phyloP scores from a whole-genome alignment of 73 alveolate genomes.

The Symbiodinium pilosum region DNA sequence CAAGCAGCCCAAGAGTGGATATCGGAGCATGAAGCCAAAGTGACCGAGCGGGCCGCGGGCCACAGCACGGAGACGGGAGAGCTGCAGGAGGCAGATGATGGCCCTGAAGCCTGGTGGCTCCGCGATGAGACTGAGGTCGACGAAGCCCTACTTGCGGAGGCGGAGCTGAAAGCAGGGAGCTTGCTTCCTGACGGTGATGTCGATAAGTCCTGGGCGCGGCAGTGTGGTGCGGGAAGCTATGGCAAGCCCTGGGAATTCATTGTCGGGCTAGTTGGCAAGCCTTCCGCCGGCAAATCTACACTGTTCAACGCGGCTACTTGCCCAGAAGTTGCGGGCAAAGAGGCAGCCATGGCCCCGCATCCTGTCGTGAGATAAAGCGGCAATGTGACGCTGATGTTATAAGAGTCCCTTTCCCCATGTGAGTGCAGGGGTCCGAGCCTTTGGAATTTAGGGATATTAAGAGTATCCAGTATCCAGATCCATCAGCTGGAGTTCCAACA shows the following conservation, averaged over 20 bases:
- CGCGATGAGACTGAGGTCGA: conserved; percentile 54
- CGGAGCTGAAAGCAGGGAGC: conserved; percentile 29
- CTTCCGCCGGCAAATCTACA: conserved; percentile 89
- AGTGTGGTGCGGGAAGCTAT: conserved; percentile 49
- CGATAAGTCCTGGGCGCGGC: conserved; percentile 50
- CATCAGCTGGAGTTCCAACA: no score
- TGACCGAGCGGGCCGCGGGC: not conserved
- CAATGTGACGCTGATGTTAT: no score
- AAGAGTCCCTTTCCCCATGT: no score
- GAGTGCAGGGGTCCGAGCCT: no score
- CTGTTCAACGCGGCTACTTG: conserved; percentile 93
- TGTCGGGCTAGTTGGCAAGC: conserved; percentile 74
- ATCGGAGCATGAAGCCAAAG: not conserved
- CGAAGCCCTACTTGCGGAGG: conserved; percentile 31
- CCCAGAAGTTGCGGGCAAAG: conserved; percentile 25
- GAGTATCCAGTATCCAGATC: no score
- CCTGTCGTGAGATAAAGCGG: no score
- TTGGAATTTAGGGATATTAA: no score
- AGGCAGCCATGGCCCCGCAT: conserved; percentile 94
- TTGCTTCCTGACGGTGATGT: conserved; percentile 26
- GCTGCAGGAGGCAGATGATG: not conserved
- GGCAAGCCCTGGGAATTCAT: not conserved
- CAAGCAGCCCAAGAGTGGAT: conserved; percentile 13
- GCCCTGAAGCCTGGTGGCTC: conserved; percentile 27
- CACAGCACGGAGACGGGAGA: not conserved